Base-by-base conservation (phyloP, 768 basidiomycete species). In the Mycena pura region DNA sequence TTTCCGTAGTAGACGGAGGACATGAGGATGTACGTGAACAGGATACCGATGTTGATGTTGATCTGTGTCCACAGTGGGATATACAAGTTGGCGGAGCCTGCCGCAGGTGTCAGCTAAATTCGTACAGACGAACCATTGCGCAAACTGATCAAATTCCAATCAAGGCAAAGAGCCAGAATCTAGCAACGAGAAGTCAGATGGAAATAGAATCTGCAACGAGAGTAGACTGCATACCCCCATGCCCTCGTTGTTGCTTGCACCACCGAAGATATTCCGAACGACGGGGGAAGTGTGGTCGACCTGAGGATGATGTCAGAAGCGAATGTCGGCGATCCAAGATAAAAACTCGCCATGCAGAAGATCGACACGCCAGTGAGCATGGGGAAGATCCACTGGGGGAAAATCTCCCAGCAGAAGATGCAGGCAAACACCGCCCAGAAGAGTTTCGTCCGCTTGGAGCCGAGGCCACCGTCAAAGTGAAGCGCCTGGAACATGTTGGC, bases 301-400 rank as follows among this genome's bases (percentile, higher is more conserved):
- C 59, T 60, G 41, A 31, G 29, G 41, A 39, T n/a, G 36, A 51
- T 17, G 41, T 51, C 31, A 44, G 40, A 28, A 53, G 50, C 50
- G 44, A 46, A 44, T 38, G 28, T 31, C n/a, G 28, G 31, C 41
- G 59, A 60, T 51, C 40, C 27, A 54, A 51, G 31, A 53, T 32
- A 29, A 53, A 54, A 45, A 44, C 49, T 46, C 17, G 68, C 68
- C 46, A 79, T 62, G 58, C 77, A 78, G 68, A 76, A 70, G 57
- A 79, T 73, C 38, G 69, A 70, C 46, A 69, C 43, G 11, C 50
- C 72, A 67, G 70, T 68, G n/a, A 72, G 53, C 7, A 68, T 32
- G 13, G 67, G 69, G 66, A 72, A 78, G 66, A 70, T 70, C 72
- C 74, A 79, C 68, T 78, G 76, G 32, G 78, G 78, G 31, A 79